phyloP scores from a whole-genome alignment of 768 basidiomycete genomes.

The Trametes gibbosa region DNA sequence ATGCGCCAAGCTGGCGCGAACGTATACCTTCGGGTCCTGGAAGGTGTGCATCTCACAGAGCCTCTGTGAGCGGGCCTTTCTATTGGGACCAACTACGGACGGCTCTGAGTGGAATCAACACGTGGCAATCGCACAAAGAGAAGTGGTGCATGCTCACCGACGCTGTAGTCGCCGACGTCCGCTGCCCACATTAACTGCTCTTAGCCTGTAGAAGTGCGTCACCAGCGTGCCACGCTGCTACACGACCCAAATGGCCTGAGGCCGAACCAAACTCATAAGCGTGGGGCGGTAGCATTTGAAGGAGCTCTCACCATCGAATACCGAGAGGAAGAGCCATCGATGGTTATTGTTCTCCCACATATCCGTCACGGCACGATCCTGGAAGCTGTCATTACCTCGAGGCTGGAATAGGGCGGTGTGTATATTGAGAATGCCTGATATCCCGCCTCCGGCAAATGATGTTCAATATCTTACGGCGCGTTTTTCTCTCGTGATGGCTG shows the following conservation, averaged over 20 bases:
- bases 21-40: background rate
- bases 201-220: background rate
- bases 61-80: background rate
- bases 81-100: background rate
- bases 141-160: background rate
- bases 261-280: too few relatives aligned
- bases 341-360: background rate
- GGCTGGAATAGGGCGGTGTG: background rate
- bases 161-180: constrained; percentile 4
- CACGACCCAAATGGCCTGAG: background rate
- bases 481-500: too few relatives aligned
- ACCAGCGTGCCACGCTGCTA: background rate
- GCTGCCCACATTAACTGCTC: constrained; percentile 1
- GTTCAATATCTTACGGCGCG: too few relatives aligned
- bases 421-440: background rate
- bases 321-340: background rate
- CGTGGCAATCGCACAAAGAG: too few relatives aligned
- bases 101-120: too few relatives aligned
- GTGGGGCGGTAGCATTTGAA: background rate
- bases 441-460: too few relatives aligned
- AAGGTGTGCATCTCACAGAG: background rate
- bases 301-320: background rate
- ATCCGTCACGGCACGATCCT: background rate
- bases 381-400: background rate
- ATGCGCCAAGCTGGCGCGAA: background rate